Evolutionary conservation across 805 yeast genomes (phyloP), one percentile per base, ranked within the genome.

Genomic region (Ogataea pignaliae): DNA sequence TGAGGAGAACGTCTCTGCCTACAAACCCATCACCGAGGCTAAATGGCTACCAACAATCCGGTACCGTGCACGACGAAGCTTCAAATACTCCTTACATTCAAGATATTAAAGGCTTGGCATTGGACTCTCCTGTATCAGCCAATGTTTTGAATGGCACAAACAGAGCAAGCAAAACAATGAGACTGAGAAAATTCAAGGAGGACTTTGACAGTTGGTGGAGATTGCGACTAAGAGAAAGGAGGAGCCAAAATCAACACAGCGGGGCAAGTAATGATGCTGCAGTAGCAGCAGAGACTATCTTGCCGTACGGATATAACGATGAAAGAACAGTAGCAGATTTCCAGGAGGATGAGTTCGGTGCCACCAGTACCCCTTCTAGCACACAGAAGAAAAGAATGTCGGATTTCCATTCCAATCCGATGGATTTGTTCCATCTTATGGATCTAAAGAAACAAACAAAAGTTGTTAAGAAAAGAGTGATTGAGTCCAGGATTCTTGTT

Each of bases 401-500:
- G 13, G n/a, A 12, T 29, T 12, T 5, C 14, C 31, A 28, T 11
- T 36, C 10, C 10, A n/a, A n/a, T 9, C 33, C 33, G 6, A 30
- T n/a, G 3, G 55, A 52, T 35, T 37, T 39, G 15, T 36, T 52
- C 10, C 4, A 45, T 11, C 37, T 45, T 13, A 33, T 32, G 4
- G 49, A 48, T 44, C 4, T 4, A 7, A 21, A 21, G 7, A 42
- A 43, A 41, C 29, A 14, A 31, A 43, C 34, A 14, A 40, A 39
- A 37, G 33, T 17, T 12, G 41, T 28, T 10, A 41, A 34, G 28
- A 45, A 36, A 10, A 43, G 45, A 36, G 33, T 32, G 9, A 38
- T 53, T 12, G 56, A 51, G 38, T 40, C 57, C 10, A 40, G 57
- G 39, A 46, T 56, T 16, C 40, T 56, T 16, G 46, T 51, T 30